Conservation (phyloP, 768 basidiomycete genomes). For the Mycena filopes region DNA sequence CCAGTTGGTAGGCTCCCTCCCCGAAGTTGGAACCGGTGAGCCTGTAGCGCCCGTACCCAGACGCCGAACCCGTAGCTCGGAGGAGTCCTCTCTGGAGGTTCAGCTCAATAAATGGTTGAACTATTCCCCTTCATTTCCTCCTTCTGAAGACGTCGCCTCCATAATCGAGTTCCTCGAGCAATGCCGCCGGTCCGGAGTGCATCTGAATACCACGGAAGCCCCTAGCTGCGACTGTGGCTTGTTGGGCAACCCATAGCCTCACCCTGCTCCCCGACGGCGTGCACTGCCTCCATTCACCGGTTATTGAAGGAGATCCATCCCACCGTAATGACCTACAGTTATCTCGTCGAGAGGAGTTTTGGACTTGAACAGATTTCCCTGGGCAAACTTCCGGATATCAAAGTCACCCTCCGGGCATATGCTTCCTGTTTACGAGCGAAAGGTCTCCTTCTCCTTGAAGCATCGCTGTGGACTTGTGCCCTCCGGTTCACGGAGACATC, state of each 20-base stretch:
- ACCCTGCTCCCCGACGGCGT: background rate
- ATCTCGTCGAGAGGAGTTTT: constrained; percentile 38
- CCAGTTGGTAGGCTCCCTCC: constrained; percentile 6
- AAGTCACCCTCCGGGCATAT: constrained; percentile 38
- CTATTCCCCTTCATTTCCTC: constrained; percentile 17
- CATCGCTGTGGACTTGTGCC: constrained; percentile 63
- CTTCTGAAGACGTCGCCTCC: background rate
- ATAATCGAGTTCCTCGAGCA: constrained; percentile 20
- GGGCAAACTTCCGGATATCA: constrained; percentile 13
- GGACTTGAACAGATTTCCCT: constrained; percentile 18
- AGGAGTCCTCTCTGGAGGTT: constrained; percentile 3
- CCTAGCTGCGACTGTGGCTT: constrained; percentile 16
- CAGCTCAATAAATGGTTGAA: constrained; percentile 23
- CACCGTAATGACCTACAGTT: constrained; percentile 42
- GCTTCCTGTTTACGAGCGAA: constrained; percentile 44
- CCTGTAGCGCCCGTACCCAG: background rate
- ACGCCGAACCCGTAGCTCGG: background rate
- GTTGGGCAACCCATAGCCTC: constrained; percentile 27
- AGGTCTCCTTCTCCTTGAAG: constrained; percentile 54
- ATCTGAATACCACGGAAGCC: constrained; percentile 11
- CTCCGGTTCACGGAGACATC: constrained; percentile 55
- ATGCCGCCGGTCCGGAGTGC: constrained; percentile 14
- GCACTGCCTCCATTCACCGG: background rate
- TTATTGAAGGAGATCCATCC: constrained; percentile 23
- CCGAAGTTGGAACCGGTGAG: background rate